These are phyloP conservation scores for Globisporangium radiosum DNA, from an alignment of 352 stramenopile species.

Conservation along the genomic window DNA sequence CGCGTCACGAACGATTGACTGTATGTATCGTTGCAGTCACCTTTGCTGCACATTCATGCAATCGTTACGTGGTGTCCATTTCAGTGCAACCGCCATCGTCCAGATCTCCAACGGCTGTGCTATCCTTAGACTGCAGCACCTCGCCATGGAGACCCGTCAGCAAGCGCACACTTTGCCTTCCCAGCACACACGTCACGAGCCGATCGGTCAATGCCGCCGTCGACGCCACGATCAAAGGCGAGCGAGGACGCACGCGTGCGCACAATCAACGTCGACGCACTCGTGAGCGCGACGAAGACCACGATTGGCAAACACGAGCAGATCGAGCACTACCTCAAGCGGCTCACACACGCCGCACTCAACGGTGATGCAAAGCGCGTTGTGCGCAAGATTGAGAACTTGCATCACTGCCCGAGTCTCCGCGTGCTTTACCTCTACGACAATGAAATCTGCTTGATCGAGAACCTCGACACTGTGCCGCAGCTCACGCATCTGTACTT, in stretches of 20 bases:
- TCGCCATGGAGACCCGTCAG: too few species aligned
- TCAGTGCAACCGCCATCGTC: too few species aligned
- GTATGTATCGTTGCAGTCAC: too few species aligned
- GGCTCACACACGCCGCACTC: slow-evolving; percentile 64
- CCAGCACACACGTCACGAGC: too few species aligned
- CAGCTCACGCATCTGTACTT: slow-evolving; percentile 69
- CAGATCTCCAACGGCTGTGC: too few species aligned
- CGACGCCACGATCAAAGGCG: slow-evolving; percentile 1
- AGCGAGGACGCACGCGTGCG: slow-evolving; percentile 12
- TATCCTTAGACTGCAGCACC: too few species aligned
- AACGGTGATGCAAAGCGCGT: slow-evolving; percentile 29
- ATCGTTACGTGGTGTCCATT: too few species aligned
- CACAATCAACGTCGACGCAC: slow-evolving; percentile 51
- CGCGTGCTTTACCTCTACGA: slow-evolving; percentile 80
- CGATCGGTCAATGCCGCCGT: too few species aligned
- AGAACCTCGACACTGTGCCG: slow-evolving; percentile 37
- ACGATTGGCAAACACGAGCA: slow-evolving; percentile 60
- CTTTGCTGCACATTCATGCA: too few species aligned
- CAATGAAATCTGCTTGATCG: slow-evolving; percentile 52
- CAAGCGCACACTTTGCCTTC: too few species aligned
- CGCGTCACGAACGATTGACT: too few species aligned
- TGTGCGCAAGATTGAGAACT: slow-evolving; percentile 44
- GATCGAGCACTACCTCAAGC: slow-evolving; percentile 62
- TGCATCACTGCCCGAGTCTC: slow-evolving; percentile 57
- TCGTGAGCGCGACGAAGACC: slow-evolving; percentile 60